A percentile compares a stretch with the other conserved stretches of the same genome.
phyloP scores from a whole-genome alignment of 2,329 filamentous ascomycete species.

The Xylaria sp. region DNA sequence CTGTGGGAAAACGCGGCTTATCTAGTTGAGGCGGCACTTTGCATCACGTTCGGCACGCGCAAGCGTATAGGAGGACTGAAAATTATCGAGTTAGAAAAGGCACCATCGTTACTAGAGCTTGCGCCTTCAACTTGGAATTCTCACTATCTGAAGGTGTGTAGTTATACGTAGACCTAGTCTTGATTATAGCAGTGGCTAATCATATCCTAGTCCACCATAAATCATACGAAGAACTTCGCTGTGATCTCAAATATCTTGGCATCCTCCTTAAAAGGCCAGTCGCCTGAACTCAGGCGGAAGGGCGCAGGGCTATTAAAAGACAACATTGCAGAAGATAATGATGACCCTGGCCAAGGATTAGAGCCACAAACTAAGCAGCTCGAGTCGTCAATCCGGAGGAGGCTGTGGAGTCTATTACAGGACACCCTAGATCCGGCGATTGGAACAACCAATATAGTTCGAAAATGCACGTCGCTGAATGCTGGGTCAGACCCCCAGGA shows the following conservation, averaged over 20 bases:
- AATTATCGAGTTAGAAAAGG: constrained; percentile 4
- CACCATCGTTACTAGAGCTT: constrained; percentile 34
- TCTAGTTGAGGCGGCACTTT: constrained; percentile 30
- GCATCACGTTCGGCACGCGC: constrained; percentile 28
- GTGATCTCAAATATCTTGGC: constrained; percentile 43
- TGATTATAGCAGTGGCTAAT: constrained; percentile 11
- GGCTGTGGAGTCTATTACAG: constrained; percentile 43
- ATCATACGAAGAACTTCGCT: constrained; percentile 39
- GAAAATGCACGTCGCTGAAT: neutral
- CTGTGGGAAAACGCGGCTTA: constrained; percentile 22
- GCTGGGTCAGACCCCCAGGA: neutral
- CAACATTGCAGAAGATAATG: neutral
- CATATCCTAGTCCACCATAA: constrained; percentile 33
- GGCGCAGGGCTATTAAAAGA: constrained; percentile 28
- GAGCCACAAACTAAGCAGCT: constrained; percentile 4
- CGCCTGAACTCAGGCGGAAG: constrained; percentile 39
- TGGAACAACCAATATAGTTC: constrained; percentile 16
- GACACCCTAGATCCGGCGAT: constrained; percentile 38
- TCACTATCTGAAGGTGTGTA: constrained; percentile 32
- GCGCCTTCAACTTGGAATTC: constrained; percentile 38
- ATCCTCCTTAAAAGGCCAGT: constrained; percentile 37
- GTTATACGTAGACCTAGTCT: neutral
- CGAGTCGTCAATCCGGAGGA: constrained; percentile 32
- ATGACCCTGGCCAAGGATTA: neutral
- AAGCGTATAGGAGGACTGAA: constrained; percentile 16